These are phyloP conservation scores for Ascochyta koolunga DNA, from an alignment of 2,329 filamentous ascomycete species.

Conservation along the genomic window DNA sequence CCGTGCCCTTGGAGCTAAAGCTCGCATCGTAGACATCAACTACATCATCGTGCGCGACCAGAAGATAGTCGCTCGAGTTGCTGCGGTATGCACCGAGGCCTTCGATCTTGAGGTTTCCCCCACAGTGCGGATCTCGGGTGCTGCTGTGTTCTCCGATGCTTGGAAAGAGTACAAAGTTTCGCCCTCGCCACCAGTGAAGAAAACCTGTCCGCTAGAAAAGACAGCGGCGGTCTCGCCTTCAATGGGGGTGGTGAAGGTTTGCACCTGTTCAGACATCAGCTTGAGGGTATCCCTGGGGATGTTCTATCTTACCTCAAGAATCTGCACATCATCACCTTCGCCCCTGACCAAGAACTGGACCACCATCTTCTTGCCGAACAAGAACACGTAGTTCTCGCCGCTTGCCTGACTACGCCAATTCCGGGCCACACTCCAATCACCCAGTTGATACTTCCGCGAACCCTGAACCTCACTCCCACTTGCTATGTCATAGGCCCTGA, in stretches of 20 bases:
- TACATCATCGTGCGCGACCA: constrained; percentile 32
- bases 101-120: constrained; percentile 25
- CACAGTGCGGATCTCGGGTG: constrained; percentile 26
- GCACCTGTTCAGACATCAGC: constrained; percentile 25
- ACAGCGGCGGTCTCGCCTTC: constrained; percentile 36
- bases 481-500: constrained; percentile 32
- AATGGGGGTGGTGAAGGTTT: constrained; percentile 36
- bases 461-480: constrained; percentile 21
- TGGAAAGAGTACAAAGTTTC: constrained; percentile 38
- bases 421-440: constrained; percentile 40
- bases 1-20: constrained; percentile 23
- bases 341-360: constrained; percentile 34
- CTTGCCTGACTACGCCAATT: constrained; percentile 36
- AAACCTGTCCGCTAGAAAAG: constrained; percentile 26
- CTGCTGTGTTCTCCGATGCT: constrained; percentile 27
- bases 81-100: constrained; percentile 32
- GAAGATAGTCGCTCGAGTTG: constrained; percentile 25
- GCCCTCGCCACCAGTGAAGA: constrained; percentile 36
- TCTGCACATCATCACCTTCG: constrained; percentile 18
- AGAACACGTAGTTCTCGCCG: constrained; percentile 34
- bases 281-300: not conserved
- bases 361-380: constrained; percentile 40
- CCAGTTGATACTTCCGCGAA: constrained; percentile 33
- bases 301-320: constrained; percentile 29
- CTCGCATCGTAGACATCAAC: constrained; percentile 32